Evolutionary conservation across 225 moss, liverwort and hornwort species (phyloP).

Genomic region (Climacium dendroides): DNA sequence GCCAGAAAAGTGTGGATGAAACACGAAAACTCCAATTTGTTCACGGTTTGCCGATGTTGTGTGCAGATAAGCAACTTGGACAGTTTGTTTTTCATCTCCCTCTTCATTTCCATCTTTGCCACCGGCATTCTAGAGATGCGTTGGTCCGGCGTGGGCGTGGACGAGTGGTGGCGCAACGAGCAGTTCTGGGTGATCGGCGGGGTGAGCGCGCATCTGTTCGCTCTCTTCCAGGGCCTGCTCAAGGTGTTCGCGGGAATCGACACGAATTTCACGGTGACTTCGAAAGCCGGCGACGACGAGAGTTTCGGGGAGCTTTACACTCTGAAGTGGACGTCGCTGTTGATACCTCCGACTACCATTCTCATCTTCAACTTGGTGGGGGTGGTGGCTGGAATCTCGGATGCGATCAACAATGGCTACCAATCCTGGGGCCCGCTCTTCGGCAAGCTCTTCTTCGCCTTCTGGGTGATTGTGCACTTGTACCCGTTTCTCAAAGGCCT

Average conservation of each 20-base stretch:
- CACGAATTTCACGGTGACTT: conserved; percentile 90
- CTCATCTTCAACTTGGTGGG: conserved; percentile 78
- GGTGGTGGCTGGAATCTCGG: conserved; percentile 79
- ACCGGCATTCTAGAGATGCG: conserved; percentile 90
- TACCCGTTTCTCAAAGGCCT: conserved; percentile 89
- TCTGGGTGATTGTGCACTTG: conserved; percentile 94
- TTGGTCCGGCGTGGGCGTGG: conserved; percentile 86
- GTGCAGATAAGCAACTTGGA: conserved; percentile 82
- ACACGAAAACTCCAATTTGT: background rate
- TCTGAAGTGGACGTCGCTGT: conserved; percentile 79
- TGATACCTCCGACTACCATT: conserved; percentile 81
- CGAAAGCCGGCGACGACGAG: conserved; percentile 58
- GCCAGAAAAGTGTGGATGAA: background rate
- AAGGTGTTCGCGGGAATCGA: conserved; percentile 89
- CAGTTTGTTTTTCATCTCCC: conserved; percentile 76
- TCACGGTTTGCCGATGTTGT: background rate
- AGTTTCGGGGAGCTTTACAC: conserved; percentile 64
- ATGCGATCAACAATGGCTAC: conserved; percentile 85
- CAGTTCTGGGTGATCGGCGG: conserved; percentile 99
- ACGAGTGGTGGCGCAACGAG: conserved; percentile 98
- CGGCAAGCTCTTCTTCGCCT: conserved; percentile 88
- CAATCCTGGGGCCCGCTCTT: conserved; percentile 91
- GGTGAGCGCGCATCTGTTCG: conserved; percentile 80
- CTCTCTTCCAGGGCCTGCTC: conserved; percentile 72
- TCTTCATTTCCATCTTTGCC: conserved; percentile 82